These are phyloP conservation scores for Hypoxylon rubiginosum DNA, from an alignment of 2,329 filamentous ascomycete species.

Conservation along the genomic window DNA sequence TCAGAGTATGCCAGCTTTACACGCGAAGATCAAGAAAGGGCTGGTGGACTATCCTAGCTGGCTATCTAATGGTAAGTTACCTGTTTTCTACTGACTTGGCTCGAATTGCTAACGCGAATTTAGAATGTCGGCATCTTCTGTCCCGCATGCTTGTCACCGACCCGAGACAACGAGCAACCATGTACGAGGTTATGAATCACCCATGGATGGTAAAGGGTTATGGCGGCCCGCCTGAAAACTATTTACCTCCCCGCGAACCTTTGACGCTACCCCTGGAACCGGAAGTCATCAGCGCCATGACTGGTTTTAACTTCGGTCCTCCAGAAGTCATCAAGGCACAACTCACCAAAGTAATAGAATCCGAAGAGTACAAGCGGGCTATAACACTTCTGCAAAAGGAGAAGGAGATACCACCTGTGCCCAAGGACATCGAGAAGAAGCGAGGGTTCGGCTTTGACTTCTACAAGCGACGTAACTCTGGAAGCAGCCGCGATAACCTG, in stretches of 20 bases:
- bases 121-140: constrained; percentile 94
- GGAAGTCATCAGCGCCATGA: constrained; percentile 92
- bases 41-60: constrained; percentile 95
- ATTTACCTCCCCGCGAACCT: constrained; percentile 85
- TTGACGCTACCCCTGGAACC: constrained; percentile 86
- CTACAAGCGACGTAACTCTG: constrained; percentile 93
- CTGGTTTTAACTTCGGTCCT: constrained; percentile 95
- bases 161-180: constrained; percentile 84
- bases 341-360: constrained; percentile 87
- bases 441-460: constrained; percentile 94
- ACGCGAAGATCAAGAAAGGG: constrained; percentile 99
- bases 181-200: constrained; percentile 93
- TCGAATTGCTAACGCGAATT: constrained; percentile 53
- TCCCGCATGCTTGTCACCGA: constrained; percentile 97
- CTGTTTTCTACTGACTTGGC: constrained; percentile 12
- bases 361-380: constrained; percentile 91
- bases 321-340: constrained; percentile 86
- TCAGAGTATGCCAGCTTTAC: constrained; percentile 97
- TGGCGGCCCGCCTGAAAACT: constrained; percentile 87
- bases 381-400: constrained; percentile 78
- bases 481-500: constrained; percentile 88
- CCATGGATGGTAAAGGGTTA: constrained; percentile 97
- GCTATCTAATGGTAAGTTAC: constrained; percentile 82
- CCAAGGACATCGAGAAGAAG: constrained; percentile 81
- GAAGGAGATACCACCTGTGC: constrained; percentile 69